phyloP scores from a whole-genome alignment of 352 stramenopile genomes.

The Thraustochytrium sp. region DNA sequence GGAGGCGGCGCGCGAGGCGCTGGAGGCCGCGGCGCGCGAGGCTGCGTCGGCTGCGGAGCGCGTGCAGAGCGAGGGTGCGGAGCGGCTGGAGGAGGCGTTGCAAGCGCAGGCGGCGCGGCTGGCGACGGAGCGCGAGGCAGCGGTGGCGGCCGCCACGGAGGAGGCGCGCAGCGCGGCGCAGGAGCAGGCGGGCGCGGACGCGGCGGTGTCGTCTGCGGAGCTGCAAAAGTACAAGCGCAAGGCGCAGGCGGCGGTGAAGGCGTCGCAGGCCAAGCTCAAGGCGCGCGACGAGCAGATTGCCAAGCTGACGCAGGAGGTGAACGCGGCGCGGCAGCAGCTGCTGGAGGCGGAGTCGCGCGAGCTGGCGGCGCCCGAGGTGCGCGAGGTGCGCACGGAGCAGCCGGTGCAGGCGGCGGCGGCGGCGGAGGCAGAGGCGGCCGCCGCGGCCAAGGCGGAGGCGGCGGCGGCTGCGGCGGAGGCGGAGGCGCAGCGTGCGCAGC shows the following conservation, averaged over 20 bases:
- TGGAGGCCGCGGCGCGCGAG: neutral
- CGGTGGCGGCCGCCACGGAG: neutral
- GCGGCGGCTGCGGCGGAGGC: neutral
- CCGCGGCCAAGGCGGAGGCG: neutral
- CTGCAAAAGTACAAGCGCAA: conserved; percentile 30
- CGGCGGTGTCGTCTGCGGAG: neutral
- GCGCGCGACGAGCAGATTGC: conserved; percentile 15
- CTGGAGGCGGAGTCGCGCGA: neutral
- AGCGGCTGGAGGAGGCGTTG: neutral
- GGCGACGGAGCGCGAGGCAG: neutral
- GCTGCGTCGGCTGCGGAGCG: neutral
- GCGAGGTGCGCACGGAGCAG: neutral
- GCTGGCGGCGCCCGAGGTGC: neutral
- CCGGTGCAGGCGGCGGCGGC: neutral
- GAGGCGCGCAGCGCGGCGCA: neutral
- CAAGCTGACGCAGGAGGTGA: neutral
- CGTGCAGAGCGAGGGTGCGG: neutral
- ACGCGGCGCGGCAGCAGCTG: neutral
- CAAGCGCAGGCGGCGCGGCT: neutral
- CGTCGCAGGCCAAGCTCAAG: conserved; percentile 36
- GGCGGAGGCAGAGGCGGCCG: neutral
- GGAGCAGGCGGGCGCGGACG: neutral
- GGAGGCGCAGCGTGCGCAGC: neutral
- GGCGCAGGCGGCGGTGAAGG: conserved; percentile 19
- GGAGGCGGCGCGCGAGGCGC: neutral